phyloP scores from a whole-genome alignment of 352 stramenopile genomes.

The Globisporangium echinulatum region DNA sequence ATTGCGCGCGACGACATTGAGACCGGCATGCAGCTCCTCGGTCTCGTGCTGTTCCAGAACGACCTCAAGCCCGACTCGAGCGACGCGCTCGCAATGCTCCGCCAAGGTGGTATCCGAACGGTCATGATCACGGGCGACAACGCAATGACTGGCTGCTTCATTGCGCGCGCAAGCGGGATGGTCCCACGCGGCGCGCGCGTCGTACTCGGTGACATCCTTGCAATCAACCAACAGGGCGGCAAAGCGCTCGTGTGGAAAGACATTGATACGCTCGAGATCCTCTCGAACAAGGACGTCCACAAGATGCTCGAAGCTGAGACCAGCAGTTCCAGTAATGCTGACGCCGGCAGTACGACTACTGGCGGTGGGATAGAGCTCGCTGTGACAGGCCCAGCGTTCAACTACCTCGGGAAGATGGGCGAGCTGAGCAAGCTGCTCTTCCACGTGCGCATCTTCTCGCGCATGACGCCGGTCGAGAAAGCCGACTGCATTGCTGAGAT shows the following conservation, averaged over 20 bases:
- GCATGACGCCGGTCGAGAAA: conserved; percentile 42
- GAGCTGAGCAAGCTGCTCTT: conserved; percentile 33
- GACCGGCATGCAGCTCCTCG: conserved; percentile 40
- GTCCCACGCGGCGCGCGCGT: conserved; percentile 21
- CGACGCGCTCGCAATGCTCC: conserved; percentile 55
- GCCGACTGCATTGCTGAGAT: conserved; percentile 29
- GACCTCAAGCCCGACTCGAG: conserved; percentile 62
- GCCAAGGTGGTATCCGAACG: conserved; percentile 46
- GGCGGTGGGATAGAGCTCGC: conserved; percentile 26
- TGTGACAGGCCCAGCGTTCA: conserved; percentile 30
- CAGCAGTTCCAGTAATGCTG: not conserved
- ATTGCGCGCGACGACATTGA: conserved; percentile 50
- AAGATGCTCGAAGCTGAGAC: conserved; percentile 16
- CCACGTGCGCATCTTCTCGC: conserved; percentile 43
- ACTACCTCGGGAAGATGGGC: conserved; percentile 19
- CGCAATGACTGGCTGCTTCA: conserved; percentile 42
- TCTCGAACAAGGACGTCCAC: conserved; percentile 25
- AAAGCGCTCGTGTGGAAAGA: conserved; percentile 37
- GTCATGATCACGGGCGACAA: conserved; percentile 86
- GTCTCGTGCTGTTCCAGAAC: conserved; percentile 83
- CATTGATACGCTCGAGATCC: conserved; percentile 32
- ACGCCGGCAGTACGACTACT: too few species aligned
- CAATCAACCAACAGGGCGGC: conserved; percentile 16
- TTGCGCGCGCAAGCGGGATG: conserved; percentile 39
- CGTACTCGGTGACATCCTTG: conserved; percentile 33